Evolutionary conservation across 106 monocot genomes (phyloP), one percentile per base, ranked within the genome.

Genomic region (Triglochin maritima): DNA sequence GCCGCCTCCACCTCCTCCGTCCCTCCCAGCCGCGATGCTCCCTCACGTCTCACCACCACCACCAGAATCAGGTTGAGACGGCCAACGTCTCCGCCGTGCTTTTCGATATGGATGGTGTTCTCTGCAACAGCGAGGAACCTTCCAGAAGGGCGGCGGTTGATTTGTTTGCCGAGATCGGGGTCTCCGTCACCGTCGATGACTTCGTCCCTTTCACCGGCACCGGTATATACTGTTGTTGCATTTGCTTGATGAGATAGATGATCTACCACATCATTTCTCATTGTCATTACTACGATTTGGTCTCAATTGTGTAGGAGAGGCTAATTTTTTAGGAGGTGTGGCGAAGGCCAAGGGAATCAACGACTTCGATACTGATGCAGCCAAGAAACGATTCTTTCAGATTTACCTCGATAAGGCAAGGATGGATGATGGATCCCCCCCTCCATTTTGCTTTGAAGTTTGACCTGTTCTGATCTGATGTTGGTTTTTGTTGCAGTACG

Each of bases 61-160:
- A 76, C 46, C 64, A 77, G 64, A 4, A 72, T 53, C 47, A 74
- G 55, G 15, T 51, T 47, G 60, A 7, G 51, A 47, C 6, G 13
- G 59, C 2, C 15, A 88, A 91, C 82, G 96, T 98, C 3, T 88
- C 96, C 5, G 91, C 86, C 5, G 96, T 98, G 43, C 88, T 98
- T 17, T 88, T 91, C 75, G 96, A 91, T 72, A 98, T 91, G 96
- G 96, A 98, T 49, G 91, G 96, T n/a, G 91, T 98, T 10, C 91
- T 98, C 9, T 91, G 96, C 84, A 78, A 98, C 76, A 98, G 91
- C 72, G 91, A 98, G 74, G 80, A 98, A 72, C 76, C 67, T 1
- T 98, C 96, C 7, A 73, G 96, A 47, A 70, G 71, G 78, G 96
- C 96, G 13, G 96, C 80, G 12, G 91, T 98, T n/a, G 88, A 88